These are phyloP conservation scores for Cordyceps pruinosa DNA, from an alignment of 2,329 filamentous ascomycete genomes.

Conservation along the genomic window DNA sequence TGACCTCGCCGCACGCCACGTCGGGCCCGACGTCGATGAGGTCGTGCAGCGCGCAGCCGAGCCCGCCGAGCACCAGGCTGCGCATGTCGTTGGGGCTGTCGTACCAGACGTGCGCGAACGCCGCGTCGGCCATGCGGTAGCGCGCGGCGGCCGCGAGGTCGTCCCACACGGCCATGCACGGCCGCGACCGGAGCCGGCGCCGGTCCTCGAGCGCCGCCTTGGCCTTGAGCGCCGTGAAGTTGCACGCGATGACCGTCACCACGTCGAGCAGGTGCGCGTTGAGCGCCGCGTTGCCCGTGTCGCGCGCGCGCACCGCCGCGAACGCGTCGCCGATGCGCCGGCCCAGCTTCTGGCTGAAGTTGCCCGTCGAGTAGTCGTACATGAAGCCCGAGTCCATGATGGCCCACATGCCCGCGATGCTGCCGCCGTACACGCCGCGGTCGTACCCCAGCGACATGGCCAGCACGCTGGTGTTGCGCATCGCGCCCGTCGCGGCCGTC, in stretches of 20 bases:
- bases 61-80: conserved; percentile 5
- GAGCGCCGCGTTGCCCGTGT: neutral
- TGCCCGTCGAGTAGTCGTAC: conserved; percentile 11
- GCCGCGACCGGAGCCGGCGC: neutral
- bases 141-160: conserved; percentile 7
- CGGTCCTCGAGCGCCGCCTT: conserved; percentile 9
- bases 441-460: conserved; percentile 9
- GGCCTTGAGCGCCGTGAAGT: neutral
- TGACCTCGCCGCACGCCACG: conserved; percentile 13
- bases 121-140: conserved; percentile 12
- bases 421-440: conserved; percentile 8
- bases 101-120: conserved; percentile 13
- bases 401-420: conserved; percentile 10
- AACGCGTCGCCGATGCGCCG: neutral
- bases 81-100: conserved; percentile 2
- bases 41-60: conserved; percentile 11
- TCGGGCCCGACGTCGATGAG: conserved; percentile 12
- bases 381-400: conserved; percentile 10
- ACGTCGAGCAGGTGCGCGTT: conserved; percentile 4
- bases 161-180: conserved; percentile 13
- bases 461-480: conserved; percentile 10
- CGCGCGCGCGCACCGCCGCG: neutral
- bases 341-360: neutral
- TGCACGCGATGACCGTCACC: conserved; percentile 2
- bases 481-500: neutral